Evolutionary conservation across 306 rosid genomes (phyloP).

Genomic region (Lathyrus tuberosus): DNA sequence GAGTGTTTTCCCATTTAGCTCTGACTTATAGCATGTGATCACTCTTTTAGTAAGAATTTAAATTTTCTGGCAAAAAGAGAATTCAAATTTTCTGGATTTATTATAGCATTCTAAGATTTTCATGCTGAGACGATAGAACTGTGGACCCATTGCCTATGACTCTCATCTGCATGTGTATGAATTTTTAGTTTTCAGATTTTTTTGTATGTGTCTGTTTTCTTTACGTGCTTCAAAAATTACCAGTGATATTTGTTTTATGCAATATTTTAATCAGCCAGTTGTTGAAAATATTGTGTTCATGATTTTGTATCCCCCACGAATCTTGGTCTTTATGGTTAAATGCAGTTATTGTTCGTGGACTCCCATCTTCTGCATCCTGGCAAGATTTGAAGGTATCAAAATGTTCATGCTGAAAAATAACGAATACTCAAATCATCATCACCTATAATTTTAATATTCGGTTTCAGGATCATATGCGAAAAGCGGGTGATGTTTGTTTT

Average conservation of each 20-base stretch:
- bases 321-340: constrained; percentile 21
- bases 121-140: background rate
- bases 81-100: background rate
- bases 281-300: background rate
- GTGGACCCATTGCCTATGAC: background rate
- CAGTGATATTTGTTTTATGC: background rate
- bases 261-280: background rate
- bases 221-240: background rate
- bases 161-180: background rate
- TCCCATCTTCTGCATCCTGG: constrained; percentile 99
- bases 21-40: background rate
- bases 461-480: constrained; percentile 98
- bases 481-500: constrained; percentile 99
- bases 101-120: background rate
- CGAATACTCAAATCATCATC: constrained; percentile 1
- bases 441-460: constrained; percentile 24
- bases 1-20: constrained; percentile 8
- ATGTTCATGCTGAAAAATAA: constrained; percentile 11
- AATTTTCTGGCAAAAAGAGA: background rate
- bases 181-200: constrained; percentile 11
- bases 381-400: constrained; percentile 89
- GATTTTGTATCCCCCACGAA: background rate
- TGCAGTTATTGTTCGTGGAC: constrained; percentile 93
- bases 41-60: background rate
- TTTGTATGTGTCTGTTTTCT: constrained; percentile 6